phyloP scores from a whole-genome alignment of 2,329 filamentous ascomycete genomes.

The Microcyclospora tardicrescens region DNA sequence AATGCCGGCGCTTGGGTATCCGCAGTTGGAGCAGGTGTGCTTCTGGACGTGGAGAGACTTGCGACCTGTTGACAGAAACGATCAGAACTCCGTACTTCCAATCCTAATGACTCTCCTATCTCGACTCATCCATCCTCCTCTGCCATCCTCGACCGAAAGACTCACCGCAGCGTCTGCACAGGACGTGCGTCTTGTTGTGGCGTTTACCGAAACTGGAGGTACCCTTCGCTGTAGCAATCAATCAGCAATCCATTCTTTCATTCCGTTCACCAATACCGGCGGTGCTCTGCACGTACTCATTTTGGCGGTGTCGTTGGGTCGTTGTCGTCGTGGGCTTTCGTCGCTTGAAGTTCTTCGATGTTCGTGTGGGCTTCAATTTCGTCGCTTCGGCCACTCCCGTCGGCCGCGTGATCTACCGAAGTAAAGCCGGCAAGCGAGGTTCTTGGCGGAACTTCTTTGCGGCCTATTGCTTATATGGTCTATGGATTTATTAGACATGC shows the following conservation, averaged over 20 bases:
- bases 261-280: too few relatives aligned
- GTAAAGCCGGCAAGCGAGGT: too few relatives aligned
- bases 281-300: slow-evolving; percentile 16
- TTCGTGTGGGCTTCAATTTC: too few relatives aligned
- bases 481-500: too few relatives aligned
- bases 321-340: neutral
- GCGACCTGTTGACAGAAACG: slow-evolving; percentile 49
- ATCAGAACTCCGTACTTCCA: slow-evolving; percentile 7
- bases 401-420: too few relatives aligned
- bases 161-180: slow-evolving; percentile 97
- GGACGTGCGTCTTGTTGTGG: slow-evolving; percentile 97
- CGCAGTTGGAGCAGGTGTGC: slow-evolving; percentile 91
- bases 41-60: slow-evolving; percentile 99
- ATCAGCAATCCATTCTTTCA: too few relatives aligned
- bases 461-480: too few relatives aligned
- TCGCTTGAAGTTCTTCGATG: too few relatives aligned
- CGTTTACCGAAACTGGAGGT: slow-evolving; percentile 62
- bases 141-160: slow-evolving; percentile 22
- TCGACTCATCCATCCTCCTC: slow-evolving; percentile 3
- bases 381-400: too few relatives aligned
- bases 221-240: slow-evolving; percentile 47
- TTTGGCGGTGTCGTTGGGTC: slow-evolving; percentile 11
- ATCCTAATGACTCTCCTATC: neutral
- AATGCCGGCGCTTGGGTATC: slow-evolving; percentile 93
- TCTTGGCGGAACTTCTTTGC: too few relatives aligned